Evolutionary conservation across 148 eudicot genomes (phyloP).

Genomic region (Camellia sinensis): DNA sequence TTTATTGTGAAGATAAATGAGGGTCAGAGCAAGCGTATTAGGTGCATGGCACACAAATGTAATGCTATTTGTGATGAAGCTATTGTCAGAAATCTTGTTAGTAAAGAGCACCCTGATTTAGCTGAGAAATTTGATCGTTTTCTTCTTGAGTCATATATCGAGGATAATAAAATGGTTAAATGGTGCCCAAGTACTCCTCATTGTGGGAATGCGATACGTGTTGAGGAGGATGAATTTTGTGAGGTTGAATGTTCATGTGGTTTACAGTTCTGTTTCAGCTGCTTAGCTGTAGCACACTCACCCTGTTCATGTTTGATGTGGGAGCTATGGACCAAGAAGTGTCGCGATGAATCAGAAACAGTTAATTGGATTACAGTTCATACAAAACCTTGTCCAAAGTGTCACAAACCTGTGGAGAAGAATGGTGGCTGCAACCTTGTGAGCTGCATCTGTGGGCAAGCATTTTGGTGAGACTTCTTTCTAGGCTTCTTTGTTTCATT

Average conservation of each 20-base stretch:
- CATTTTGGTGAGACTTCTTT: slow-evolving; percentile 54
- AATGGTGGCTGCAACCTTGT: slow-evolving; percentile 80
- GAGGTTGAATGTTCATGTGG: slow-evolving; percentile 83
- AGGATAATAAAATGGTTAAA: slow-evolving; percentile 70
- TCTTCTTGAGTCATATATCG: slow-evolving; percentile 74
- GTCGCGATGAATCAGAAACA: slow-evolving; percentile 60
- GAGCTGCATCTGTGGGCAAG: slow-evolving; percentile 62
- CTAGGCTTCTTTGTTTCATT: slow-evolving; percentile 8
- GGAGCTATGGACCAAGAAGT: slow-evolving; percentile 70
- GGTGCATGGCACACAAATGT: slow-evolving; percentile 78
- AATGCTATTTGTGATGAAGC: slow-evolving; percentile 68
- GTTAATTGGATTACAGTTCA: slow-evolving; percentile 65
- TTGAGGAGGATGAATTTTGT: slow-evolving; percentile 50
- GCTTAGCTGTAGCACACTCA: slow-evolving; percentile 68
- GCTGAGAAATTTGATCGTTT: slow-evolving; percentile 70
- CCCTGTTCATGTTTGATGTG: slow-evolving; percentile 87
- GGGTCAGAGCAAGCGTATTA: slow-evolving; percentile 68
- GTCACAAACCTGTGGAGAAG: slow-evolving; percentile 73
- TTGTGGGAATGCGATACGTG: slow-evolving; percentile 80
- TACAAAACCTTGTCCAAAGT: slow-evolving; percentile 70
- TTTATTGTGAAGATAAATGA: slow-evolving; percentile 67
- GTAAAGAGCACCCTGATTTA: slow-evolving; percentile 43
- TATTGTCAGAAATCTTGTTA: slow-evolving; percentile 50
- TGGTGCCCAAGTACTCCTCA: slow-evolving; percentile 88
- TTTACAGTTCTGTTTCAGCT: slow-evolving; percentile 68